Conservation (phyloP, 2,329 filamentous ascomycete species). For the Penicillium sp. region DNA sequence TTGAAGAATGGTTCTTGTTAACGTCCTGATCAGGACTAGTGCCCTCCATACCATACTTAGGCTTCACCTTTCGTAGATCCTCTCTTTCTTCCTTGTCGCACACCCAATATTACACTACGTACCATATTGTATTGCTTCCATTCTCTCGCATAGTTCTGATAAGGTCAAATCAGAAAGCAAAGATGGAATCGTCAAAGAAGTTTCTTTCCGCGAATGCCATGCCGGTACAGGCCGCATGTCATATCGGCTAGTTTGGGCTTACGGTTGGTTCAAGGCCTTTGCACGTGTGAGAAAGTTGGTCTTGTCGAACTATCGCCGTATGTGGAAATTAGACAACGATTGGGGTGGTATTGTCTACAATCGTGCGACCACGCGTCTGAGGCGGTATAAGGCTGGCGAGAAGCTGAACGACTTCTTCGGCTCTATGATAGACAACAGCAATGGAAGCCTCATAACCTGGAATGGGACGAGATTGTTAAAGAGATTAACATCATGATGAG, state of each 20-base stretch:
- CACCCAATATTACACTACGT: too few relatives aligned
- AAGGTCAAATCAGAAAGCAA: conserved; percentile 22
- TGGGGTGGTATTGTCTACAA: conserved; percentile 24
- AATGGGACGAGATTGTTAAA: conserved; percentile 59
- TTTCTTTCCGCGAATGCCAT: conserved; percentile 23
- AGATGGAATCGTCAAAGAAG: conserved; percentile 20
- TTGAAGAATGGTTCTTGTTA: too few relatives aligned
- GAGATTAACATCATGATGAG: conserved; percentile 48
- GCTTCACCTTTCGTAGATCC: too few relatives aligned
- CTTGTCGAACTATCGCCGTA: conserved; percentile 17
- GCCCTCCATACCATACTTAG: too few relatives aligned
- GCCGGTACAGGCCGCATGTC: conserved; percentile 9
- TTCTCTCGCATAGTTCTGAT: too few relatives aligned
- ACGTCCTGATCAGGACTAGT: too few relatives aligned
- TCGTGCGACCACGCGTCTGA: conserved; percentile 17
- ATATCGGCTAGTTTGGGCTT: conserved; percentile 25
- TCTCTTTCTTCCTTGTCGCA: too few relatives aligned
- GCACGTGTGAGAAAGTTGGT: conserved; percentile 16
- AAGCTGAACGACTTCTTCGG: conserved; percentile 59
- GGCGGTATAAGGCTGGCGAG: conserved; percentile 44
- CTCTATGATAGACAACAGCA: conserved; percentile 51
- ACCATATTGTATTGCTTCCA: too few relatives aligned
- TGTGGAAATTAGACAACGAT: conserved; percentile 19
- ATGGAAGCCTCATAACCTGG: conserved; percentile 45
- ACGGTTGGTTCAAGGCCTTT: conserved; percentile 21